These are phyloP conservation scores for Tricholoma sp. DNA, from an alignment of 768 basidiomycete species.

Conservation along the genomic window DNA sequence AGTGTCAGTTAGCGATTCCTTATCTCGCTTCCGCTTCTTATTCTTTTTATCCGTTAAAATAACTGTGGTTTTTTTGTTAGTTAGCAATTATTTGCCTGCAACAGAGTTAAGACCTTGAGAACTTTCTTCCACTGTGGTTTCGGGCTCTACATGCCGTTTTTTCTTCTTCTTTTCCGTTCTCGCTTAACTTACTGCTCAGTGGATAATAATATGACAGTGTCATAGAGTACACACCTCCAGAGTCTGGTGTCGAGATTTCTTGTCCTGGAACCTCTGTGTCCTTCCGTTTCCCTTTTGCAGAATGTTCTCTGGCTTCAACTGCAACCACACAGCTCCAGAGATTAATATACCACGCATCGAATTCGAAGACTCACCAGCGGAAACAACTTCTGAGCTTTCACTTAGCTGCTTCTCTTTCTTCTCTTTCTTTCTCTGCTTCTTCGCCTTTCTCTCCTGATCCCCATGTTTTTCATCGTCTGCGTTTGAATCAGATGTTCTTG, in stretches of 20 bases:
- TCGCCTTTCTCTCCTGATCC: conserved; percentile 20
- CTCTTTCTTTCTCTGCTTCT: conserved; percentile 18
- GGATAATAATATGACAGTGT: not conserved
- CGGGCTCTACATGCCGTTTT: conserved; percentile 6
- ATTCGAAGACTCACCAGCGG: conserved; percentile 15
- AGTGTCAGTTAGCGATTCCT: conserved; percentile 10
- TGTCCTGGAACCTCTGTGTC: not conserved
- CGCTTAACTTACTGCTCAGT: not conserved
- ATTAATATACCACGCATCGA: not conserved
- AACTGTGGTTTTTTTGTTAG: not conserved
- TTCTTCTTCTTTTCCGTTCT: conserved; percentile 23
- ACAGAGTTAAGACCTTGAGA: conserved; percentile 9
- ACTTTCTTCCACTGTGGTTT: conserved; percentile 11
- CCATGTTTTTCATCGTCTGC: conserved; percentile 15
- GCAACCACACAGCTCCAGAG: not conserved
- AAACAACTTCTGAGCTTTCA: conserved; percentile 10
- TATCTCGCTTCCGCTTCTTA: conserved; percentile 38
- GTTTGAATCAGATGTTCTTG: conserved; percentile 6
- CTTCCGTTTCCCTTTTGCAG: conserved; percentile 9
- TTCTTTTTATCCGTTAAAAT: conserved; percentile 28
- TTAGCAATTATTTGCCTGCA: not conserved
- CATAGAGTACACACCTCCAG: not conserved
- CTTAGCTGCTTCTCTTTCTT: conserved; percentile 8
- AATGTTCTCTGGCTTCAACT: conserved; percentile 7
- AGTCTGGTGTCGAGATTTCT: not conserved